These are phyloP conservation scores for Piper betle DNA, from an alignment of 164 flowering plant genomes.

Conservation along the genomic window DNA sequence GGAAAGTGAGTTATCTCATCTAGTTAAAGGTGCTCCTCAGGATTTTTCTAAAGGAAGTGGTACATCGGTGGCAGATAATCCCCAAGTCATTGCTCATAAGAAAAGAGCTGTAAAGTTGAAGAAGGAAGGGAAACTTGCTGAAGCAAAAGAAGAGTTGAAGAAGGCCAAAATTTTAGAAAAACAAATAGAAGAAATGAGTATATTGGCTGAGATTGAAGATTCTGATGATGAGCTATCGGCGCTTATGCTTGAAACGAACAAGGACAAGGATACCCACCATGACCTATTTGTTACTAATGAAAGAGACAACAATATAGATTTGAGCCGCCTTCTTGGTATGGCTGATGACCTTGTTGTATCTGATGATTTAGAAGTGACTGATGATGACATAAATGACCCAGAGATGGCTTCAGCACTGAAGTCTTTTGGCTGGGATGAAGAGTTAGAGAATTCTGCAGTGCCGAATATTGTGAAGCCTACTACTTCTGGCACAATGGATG, in stretches of 20 bases:
- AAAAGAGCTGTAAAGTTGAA: conserved; percentile 67
- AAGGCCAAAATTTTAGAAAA: conserved; percentile 76
- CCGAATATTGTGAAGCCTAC: conserved; percentile 7
- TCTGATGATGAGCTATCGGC: conserved; percentile 84
- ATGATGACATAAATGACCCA: conserved; percentile 79
- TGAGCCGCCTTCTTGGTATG: conserved; percentile 25
- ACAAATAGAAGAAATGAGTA: conserved; percentile 78
- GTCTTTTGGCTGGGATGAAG: conserved; percentile 82
- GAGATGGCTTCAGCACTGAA: conserved; percentile 53
- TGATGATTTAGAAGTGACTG: conserved; percentile 62
- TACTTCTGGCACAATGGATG: background rate
- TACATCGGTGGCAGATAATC: conserved; percentile 29
- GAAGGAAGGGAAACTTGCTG: conserved; percentile 85
- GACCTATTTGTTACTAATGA: conserved; percentile 14
- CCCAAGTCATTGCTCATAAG: conserved; percentile 57
- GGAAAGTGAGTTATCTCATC: conserved; percentile 76
- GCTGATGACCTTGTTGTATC: conserved; percentile 33
- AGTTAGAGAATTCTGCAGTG: conserved; percentile 19
- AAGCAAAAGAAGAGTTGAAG: conserved; percentile 93
- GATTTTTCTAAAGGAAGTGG: conserved; percentile 18
- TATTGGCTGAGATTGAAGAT: conserved; percentile 64
- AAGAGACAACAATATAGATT: conserved; percentile 22
- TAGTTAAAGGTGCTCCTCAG: conserved; percentile 39
- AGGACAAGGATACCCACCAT: conserved; percentile 24
- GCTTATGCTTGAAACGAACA: conserved; percentile 50